Evolutionary conservation across 1,284 basidiomycete genomes (phyloP).

Genomic region (Cryptococcus sp.): DNA sequence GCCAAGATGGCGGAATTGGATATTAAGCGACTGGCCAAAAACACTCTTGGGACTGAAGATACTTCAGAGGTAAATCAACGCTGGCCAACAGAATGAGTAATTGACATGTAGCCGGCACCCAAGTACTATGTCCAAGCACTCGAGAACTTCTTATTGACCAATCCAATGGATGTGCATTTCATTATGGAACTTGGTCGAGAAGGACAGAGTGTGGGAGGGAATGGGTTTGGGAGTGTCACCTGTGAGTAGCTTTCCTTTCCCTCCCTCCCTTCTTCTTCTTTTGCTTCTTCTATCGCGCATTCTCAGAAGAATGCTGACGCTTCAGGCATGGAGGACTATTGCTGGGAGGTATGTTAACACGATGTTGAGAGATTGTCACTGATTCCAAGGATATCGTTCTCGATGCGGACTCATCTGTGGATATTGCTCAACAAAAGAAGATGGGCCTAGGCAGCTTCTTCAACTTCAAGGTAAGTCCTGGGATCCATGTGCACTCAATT

Average conservation of each 20-base stretch:
- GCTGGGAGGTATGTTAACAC: slow-evolving; percentile 24
- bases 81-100: too few relatives aligned
- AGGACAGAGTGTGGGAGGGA: slow-evolving; percentile 19
- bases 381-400: slow-evolving; percentile 25
- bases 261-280: too few relatives aligned
- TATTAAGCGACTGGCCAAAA: too few relatives aligned
- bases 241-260: slow-evolving; percentile 21
- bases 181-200: slow-evolving; percentile 30
- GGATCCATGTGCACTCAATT: background rate
- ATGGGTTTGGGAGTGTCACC: slow-evolving; percentile 36
- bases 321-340: slow-evolving; percentile 34
- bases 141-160: background rate
- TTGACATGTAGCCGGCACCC: background rate
- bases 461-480: slow-evolving; percentile 24
- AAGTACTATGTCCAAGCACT: background rate
- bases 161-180: slow-evolving; percentile 18
- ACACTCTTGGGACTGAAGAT: too few relatives aligned
- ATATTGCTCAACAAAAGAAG: slow-evolving; percentile 23
- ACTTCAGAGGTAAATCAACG: too few relatives aligned
- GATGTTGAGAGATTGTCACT: background rate
- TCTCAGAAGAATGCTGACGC: slow-evolving; percentile 2
- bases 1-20: too few relatives aligned
- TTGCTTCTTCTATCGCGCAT: too few relatives aligned
- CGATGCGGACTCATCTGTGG: slow-evolving; percentile 24
- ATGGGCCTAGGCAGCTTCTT: slow-evolving; percentile 35